Evolutionary conservation across 768 basidiomycete species (phyloP), one percentile per base, ranked within the genome.

Genomic region (Pulveroboletus frians): DNA sequence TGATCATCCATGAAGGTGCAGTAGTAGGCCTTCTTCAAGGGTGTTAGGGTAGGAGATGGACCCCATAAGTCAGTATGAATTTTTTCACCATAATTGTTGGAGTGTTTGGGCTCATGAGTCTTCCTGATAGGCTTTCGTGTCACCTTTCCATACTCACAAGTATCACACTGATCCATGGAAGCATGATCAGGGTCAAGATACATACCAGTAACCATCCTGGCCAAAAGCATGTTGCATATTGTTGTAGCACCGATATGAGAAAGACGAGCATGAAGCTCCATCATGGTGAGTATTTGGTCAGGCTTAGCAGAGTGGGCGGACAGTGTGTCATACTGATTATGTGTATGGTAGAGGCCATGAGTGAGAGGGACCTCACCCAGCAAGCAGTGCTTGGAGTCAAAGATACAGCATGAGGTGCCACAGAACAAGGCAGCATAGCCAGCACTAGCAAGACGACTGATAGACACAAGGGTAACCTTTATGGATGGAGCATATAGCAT

Each of bases 141-240:
- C 2, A 8, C 29, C 29, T 29, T 29, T 9, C 29, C 29, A 29
- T 29, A 29, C 29, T 29, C 29, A 10, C 29, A 29, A 8, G 29
- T 8, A 9, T 29, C 8, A 8, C 29, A 29, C 29, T 29, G 29
- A 8, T 10, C 29, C 29, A 29, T 29, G 29, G 29, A 4, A 73
- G 76, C 13, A 75, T 63, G 43, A 50, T 29, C 29, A 2, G 29
- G 29, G 29, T 29, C 9, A 2, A 29, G 29, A 2, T 29, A 2
- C 29, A 29, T 8, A 4, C 29, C 10, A 10, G 29, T 29, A 8
- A 29, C 29, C 29, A 29, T 29, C 9, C 29, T n/a, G n/a, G n/a
- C n/a, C n/a, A n/a, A 3, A 8, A 29, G 10, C 29, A 29, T 29
- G 2, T 57, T 32, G 11, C 46, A 52, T 1, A 42, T 42, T 7